Conservation (phyloP, 1,284 basidiomycete species). For the Ganoderma boninense region DNA sequence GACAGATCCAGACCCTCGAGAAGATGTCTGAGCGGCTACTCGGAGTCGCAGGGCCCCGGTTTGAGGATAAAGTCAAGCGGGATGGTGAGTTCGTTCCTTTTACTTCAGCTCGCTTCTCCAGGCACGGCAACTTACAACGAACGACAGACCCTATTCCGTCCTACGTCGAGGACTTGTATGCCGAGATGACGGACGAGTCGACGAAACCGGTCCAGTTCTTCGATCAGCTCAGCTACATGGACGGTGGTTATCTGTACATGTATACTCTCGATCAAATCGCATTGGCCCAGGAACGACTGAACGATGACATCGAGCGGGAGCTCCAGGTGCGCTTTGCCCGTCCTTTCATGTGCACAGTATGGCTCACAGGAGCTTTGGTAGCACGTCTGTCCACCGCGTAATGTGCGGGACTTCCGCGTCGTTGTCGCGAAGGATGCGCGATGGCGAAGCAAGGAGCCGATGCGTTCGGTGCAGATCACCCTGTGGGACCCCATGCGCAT, state of each 20-base stretch:
- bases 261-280: constrained; percentile 61
- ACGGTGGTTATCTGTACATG: constrained; percentile 71
- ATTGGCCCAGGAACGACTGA: constrained; percentile 58
- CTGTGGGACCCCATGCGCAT: constrained; percentile 83
- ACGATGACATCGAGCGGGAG: constrained; percentile 73
- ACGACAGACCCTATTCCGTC: constrained; percentile 47
- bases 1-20: constrained; percentile 66
- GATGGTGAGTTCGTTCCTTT: constrained; percentile 15
- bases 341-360: neutral
- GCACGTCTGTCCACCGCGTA: constrained; percentile 78
- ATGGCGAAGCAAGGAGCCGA: constrained; percentile 55
- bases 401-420: constrained; percentile 85
- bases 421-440: constrained; percentile 78
- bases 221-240: constrained; percentile 45
- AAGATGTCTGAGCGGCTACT: constrained; percentile 50
- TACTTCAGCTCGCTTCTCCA: neutral
- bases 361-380: constrained; percentile 40
- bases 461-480: constrained; percentile 77
- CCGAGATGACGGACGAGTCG: constrained; percentile 33
- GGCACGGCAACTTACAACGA: neutral
- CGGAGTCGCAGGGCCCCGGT: constrained; percentile 18
- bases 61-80: constrained; percentile 10
- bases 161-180: constrained; percentile 67
- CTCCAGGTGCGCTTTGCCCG: constrained; percentile 48
- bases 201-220: constrained; percentile 39